Base-by-base conservation (phyloP, 2,329 filamentous ascomycete species). In the Colletotrichum tropicale region DNA sequence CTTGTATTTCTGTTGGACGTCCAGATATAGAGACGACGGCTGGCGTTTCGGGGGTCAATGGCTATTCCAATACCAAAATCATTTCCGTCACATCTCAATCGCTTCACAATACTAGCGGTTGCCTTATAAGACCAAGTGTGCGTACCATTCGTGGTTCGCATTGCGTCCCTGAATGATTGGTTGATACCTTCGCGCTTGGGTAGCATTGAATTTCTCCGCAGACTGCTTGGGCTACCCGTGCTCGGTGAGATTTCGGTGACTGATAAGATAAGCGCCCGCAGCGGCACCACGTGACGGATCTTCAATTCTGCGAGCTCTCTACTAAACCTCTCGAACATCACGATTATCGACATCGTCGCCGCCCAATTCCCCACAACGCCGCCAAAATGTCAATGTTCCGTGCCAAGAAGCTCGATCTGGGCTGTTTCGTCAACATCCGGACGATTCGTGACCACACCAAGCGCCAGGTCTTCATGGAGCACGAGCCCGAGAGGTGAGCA, bases 371-470 rank as follows among this genome's bases (percentile, higher is more conserved):
- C 66, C 24, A 52, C 60, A 61, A 62, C 52, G 66, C 73, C 79
- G 78, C 84, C 88, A 91, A 79, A 78, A 95, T 95, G 93, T 93
- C 95, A 64, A 94, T 96, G 88, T 98, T 98, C 87, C 91, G 96
- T 81, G 90, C 96, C 36, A 98, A 98, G 87, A 96, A 93, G 89
- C 93, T 98, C 80, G 96, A 98, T 81, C 88, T 98, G 80, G 93
- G 94, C 84, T 95, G 95, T 84, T 98, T 94, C 83, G 86, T 98
- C 87, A 98, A 98, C 83, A 92, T 94, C 84, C 93, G 94, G 79
- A 91, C 95, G 79, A 94, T 99, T 83, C 95, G 97, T 81, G 97
- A 99, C 86, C 95, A 98, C 88, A 96, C 96, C 71, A 99, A 98
- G 91, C 94, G 97, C 81, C 96, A 98, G 88, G 95, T 96, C 75